These are phyloP conservation scores for Ophiobolus disseminans DNA, from an alignment of 2,329 filamentous ascomycete genomes.

Conservation along the genomic window DNA sequence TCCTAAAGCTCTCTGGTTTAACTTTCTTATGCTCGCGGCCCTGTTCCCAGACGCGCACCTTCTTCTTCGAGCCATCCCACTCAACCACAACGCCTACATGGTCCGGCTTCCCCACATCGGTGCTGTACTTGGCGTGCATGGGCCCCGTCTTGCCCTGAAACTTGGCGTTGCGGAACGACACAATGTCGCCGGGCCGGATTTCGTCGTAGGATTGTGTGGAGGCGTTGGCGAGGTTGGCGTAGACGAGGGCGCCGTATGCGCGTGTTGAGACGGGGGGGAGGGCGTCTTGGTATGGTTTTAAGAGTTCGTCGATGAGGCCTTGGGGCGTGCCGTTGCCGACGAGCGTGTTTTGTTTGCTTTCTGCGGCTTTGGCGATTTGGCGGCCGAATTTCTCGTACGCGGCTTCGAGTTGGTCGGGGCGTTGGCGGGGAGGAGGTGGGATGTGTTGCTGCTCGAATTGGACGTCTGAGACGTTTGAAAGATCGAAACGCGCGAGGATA, in stretches of 20 bases:
- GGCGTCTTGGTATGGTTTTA: conserved; percentile 75
- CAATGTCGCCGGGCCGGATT: conserved; percentile 90
- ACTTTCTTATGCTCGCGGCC: conserved; percentile 92
- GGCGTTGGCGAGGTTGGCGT: conserved; percentile 93
- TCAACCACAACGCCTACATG: conserved; percentile 92
- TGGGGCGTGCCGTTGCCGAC: conserved; percentile 86
- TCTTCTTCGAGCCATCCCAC: conserved; percentile 99
- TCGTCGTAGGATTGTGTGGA: conserved; percentile 89
- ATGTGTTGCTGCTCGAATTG: conserved; percentile 87
- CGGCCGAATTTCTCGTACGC: conserved; percentile 82
- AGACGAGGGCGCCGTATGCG: conserved; percentile 89
- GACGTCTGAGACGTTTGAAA: conserved; percentile 74
- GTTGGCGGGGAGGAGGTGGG: conserved; percentile 76
- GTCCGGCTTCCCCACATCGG: conserved; percentile 85
- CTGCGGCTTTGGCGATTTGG: conserved; percentile 74
- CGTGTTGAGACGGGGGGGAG: conserved; percentile 86
- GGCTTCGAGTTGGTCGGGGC: conserved; percentile 91
- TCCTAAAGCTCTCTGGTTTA: conserved; percentile 90
- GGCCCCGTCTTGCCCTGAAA: conserved; percentile 95
- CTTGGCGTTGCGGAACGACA: conserved; percentile 88
- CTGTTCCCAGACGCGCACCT: conserved; percentile 94
- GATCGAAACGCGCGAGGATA: conserved; percentile 80
- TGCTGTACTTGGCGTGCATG: conserved; percentile 92
- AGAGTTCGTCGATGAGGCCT: conserved; percentile 77
- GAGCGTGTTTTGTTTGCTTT: conserved; percentile 76